phyloP scores from a whole-genome alignment of 2,329 filamentous ascomycete species.

The Didymosphaeria variabile region DNA sequence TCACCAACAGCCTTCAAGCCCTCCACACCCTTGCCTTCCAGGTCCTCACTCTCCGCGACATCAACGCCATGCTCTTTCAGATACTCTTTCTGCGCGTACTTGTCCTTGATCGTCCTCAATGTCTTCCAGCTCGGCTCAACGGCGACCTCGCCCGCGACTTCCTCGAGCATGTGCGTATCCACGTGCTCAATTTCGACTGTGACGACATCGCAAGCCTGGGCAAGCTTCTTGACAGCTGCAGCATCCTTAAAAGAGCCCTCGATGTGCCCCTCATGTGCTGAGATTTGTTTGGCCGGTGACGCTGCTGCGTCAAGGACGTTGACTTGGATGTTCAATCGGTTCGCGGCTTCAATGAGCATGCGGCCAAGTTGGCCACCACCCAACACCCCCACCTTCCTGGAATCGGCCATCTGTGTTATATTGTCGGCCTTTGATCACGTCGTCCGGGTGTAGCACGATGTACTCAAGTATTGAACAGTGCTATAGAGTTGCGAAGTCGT shows the following conservation, averaged over 20 bases:
- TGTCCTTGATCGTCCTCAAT: conserved; percentile 90
- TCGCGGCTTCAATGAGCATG: conserved; percentile 92
- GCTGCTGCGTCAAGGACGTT: conserved; percentile 80
- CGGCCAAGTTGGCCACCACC: conserved; percentile 74
- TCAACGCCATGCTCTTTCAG: conserved; percentile 73
- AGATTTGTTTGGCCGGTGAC: conserved; percentile 86
- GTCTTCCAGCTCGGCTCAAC: conserved; percentile 85
- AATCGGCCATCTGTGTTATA: conserved; percentile 38
- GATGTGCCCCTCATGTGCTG: conserved; percentile 76
- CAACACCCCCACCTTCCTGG: conserved; percentile 47
- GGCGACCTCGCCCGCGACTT: conserved; percentile 74
- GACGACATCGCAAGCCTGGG: conserved; percentile 77
- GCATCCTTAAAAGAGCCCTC: conserved; percentile 88
- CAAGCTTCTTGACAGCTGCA: conserved; percentile 80
- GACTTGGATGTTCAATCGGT: conserved; percentile 78
- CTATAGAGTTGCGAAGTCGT: conserved; percentile 4
- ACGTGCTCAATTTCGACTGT: conserved; percentile 97
- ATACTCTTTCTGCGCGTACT: conserved; percentile 88
- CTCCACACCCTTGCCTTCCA: conserved; percentile 67
- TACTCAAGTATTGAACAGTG: not conserved
- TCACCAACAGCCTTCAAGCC: conserved; percentile 71
- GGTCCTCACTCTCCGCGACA: conserved; percentile 74
- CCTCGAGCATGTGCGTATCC: conserved; percentile 86
- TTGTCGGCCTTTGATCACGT: not conserved
- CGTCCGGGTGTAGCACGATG: not conserved